phyloP scores from a whole-genome alignment of 129 eudicot species.

The Lactuca sativa region DNA sequence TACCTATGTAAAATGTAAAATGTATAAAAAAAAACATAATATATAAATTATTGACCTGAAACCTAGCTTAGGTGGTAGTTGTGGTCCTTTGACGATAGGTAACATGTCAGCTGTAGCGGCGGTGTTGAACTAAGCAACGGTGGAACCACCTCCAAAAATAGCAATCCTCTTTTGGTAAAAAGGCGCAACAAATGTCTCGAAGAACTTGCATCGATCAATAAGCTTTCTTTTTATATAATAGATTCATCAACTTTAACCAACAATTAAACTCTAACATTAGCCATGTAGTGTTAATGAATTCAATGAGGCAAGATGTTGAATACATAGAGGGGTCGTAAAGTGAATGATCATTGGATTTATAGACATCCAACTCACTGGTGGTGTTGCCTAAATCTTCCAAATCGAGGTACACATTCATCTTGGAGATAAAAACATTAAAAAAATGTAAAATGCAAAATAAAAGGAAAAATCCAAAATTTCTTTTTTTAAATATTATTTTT shows the following conservation, averaged over 20 bases:
- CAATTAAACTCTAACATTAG: background rate
- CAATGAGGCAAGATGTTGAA: constrained; percentile 18
- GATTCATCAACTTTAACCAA: background rate
- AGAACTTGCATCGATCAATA: constrained; percentile 59
- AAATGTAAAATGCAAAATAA: too few relatives aligned
- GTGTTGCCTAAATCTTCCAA: constrained; percentile 97
- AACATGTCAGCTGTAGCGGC: constrained; percentile 76
- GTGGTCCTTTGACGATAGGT: constrained; percentile 95
- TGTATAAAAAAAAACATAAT: constrained; percentile 22
- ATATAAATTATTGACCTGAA: constrained; percentile 38
- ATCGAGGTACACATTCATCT: constrained; percentile 66
- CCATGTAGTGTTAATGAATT: background rate
- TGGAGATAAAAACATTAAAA: too few relatives aligned
- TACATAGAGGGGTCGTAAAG: constrained; percentile 95
- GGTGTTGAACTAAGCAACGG: constrained; percentile 81
- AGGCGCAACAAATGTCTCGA: constrained; percentile 98
- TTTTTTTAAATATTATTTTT: too few relatives aligned
- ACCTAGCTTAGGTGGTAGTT: constrained; percentile 89
- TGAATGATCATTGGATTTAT: constrained; percentile 95
- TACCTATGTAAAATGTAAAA: too few relatives aligned
- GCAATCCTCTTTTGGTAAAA: constrained; percentile 98
- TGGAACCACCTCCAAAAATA: constrained; percentile 94
- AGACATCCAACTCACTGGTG: constrained; percentile 96
- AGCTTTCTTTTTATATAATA: too few relatives aligned
- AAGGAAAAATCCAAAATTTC: too few relatives aligned